A percentile compares a stretch with the other conserved stretches of the same genome.
Conservation (phyloP, 805 yeast genomes). For the Saturnispora saitoi region DNA sequence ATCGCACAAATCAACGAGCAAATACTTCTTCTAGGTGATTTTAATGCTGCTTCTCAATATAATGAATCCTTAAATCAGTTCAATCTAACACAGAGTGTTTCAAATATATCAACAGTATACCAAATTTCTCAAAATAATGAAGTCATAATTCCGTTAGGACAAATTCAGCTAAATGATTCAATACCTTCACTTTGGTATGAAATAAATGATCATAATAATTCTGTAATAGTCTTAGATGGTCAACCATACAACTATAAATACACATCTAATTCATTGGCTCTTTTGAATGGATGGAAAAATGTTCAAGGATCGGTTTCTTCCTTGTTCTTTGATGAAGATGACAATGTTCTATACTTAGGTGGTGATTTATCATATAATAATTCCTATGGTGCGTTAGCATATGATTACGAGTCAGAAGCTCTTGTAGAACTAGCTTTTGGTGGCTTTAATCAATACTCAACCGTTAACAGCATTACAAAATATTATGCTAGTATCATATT, state of each 20-base stretch:
- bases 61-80: conserved; percentile 14
- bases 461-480: conserved; percentile 53
- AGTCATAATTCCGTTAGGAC: not conserved
- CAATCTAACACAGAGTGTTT: conserved; percentile 17
- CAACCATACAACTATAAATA: conserved; percentile 19
- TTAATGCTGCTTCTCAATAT: conserved; percentile 22
- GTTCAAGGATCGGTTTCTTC: conserved; percentile 36
- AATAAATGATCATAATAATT: not conserved
- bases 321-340: conserved; percentile 39
- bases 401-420: conserved; percentile 38
- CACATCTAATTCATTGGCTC: not conserved
- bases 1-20: conserved; percentile 18
- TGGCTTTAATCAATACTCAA: conserved; percentile 61
- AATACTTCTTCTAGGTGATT: conserved; percentile 22
- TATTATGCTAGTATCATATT: conserved; percentile 47
- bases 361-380: conserved; percentile 54
- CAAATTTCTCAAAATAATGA: conserved; percentile 15
- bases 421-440: conserved; percentile 53
- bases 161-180: not conserved
- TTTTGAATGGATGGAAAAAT: conserved; percentile 20
- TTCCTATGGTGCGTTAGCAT: conserved; percentile 54
- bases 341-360: conserved; percentile 60
- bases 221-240: conserved; percentile 19
- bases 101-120: conserved; percentile 13
- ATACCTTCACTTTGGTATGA: conserved; percentile 10